Evolutionary conservation across 257 asterid genomes (phyloP).

Genomic region (Capsicum baccatum): DNA sequence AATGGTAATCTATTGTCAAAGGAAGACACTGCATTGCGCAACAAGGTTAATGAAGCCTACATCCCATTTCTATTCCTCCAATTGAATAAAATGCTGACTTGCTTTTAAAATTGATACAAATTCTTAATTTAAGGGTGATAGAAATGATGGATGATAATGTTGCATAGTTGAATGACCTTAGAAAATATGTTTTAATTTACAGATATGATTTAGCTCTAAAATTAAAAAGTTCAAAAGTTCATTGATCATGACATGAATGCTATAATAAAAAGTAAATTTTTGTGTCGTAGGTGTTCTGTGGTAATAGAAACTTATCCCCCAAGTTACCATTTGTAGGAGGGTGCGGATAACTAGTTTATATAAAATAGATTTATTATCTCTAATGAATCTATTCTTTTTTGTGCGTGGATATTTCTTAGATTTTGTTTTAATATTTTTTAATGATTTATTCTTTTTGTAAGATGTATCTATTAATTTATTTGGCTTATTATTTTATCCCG

Average conservation of each 20-base stretch:
- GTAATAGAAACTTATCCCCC: neutral
- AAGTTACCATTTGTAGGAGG: too few relatives aligned
- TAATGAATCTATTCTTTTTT: too few relatives aligned
- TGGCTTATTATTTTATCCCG: too few relatives aligned
- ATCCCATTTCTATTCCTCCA: neutral
- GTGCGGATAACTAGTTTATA: too few relatives aligned
- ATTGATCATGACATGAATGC: neutral
- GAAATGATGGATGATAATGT: neutral
- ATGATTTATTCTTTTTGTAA: too few relatives aligned
- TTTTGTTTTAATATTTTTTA: too few relatives aligned
- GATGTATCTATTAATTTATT: too few relatives aligned
- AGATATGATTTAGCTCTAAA: neutral
- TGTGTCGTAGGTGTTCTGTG: neutral
- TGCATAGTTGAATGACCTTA: neutral
- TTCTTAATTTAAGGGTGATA: neutral
- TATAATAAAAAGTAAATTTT: too few relatives aligned
- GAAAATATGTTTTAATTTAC: neutral
- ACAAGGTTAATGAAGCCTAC: neutral
- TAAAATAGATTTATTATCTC: too few relatives aligned
- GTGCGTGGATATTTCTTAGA: too few relatives aligned
- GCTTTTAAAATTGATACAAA: too few relatives aligned
- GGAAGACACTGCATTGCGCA: neutral
- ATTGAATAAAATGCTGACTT: neutral
- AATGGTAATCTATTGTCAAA: neutral
- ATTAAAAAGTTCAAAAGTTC: neutral